phyloP scores from a whole-genome alignment of 768 basidiomycete genomes.

The Naganishia vaughanmartiniae region DNA sequence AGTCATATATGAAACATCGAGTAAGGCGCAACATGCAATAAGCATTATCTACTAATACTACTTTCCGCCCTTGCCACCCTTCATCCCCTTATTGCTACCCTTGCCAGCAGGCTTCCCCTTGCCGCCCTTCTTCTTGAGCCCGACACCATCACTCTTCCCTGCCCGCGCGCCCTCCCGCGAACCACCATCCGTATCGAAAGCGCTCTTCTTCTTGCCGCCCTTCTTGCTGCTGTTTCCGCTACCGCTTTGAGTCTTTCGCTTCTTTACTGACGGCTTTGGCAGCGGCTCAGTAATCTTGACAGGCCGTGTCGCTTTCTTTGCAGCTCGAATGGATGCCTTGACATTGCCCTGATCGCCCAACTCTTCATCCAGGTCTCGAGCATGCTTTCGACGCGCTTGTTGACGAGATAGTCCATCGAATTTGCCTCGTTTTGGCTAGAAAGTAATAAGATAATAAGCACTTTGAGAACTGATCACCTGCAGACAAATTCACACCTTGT shows the following conservation, averaged over 20 bases:
- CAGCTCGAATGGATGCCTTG: conserved; percentile 75
- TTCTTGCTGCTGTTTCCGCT: conserved; percentile 12
- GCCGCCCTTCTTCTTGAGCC: conserved; percentile 29
- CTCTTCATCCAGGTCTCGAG: conserved; percentile 73
- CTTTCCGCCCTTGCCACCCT: conserved; percentile 13
- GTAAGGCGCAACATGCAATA: too few species aligned
- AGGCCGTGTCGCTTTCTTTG: conserved; percentile 74
- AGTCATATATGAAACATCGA: too few species aligned
- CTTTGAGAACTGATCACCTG: not conserved
- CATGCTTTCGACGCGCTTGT: conserved; percentile 82
- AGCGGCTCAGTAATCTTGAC: conserved; percentile 68
- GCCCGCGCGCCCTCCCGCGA: conserved; percentile 31
- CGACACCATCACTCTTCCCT: conserved; percentile 33
- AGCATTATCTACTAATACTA: too few species aligned
- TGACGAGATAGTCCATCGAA: conserved; percentile 74
- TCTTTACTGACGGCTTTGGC: conserved; percentile 34
- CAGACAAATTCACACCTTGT: conserved; percentile 32
- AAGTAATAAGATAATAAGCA: not conserved
- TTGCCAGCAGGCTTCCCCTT: conserved; percentile 32
- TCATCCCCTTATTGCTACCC: conserved; percentile 29
- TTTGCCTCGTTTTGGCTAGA: conserved; percentile 49
- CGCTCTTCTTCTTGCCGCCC: conserved; percentile 30
- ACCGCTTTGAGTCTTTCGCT: conserved; percentile 20
- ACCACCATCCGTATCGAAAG: conserved; percentile 31
- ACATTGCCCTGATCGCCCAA: conserved; percentile 59